phyloP scores from a whole-genome alignment of 225 moss, liverwort and hornwort species.

The Sphagnum tenellum region DNA sequence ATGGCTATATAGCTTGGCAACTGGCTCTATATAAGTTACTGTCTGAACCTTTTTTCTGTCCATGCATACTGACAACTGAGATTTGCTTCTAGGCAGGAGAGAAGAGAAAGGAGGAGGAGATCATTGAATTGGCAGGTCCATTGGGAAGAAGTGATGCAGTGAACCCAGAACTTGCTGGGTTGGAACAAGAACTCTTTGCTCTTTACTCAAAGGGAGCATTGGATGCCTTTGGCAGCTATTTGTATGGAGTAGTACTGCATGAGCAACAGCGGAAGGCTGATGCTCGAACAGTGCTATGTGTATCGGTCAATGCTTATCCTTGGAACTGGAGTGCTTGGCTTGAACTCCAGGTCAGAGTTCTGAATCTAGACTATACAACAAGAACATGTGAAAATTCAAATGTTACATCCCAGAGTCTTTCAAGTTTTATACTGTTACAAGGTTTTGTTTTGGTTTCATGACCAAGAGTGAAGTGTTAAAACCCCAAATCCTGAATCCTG shows the following conservation, averaged over 20 bases:
- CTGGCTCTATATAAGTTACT: too few relatives aligned
- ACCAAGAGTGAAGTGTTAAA: too few relatives aligned
- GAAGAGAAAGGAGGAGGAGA: constrained; percentile 95
- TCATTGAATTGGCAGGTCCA: constrained; percentile 78
- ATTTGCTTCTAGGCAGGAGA: constrained; percentile 69
- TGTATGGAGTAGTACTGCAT: constrained; percentile 91
- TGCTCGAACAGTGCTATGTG: constrained; percentile 66
- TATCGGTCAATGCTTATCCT: constrained; percentile 80
- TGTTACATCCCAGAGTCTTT: too few relatives aligned
- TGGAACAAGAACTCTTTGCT: constrained; percentile 75
- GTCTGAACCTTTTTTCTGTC: too few relatives aligned
- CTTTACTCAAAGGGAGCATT: constrained; percentile 55
- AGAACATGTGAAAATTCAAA: too few relatives aligned
- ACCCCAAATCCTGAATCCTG: not conserved
- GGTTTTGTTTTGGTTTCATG: too few relatives aligned
- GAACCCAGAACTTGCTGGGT: constrained; percentile 71
- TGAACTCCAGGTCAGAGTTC: constrained; percentile 67
- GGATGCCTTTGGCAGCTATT: constrained; percentile 88
- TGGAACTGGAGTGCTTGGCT: constrained; percentile 99
- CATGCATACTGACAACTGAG: too few relatives aligned
- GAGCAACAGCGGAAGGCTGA: constrained; percentile 82
- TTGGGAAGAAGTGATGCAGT: constrained; percentile 92
- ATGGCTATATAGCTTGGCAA: too few relatives aligned
- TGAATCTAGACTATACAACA: too few relatives aligned
- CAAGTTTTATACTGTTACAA: too few relatives aligned